Conservation (phyloP, 768 basidiomycete genomes). For the Tricholoma sp. region DNA sequence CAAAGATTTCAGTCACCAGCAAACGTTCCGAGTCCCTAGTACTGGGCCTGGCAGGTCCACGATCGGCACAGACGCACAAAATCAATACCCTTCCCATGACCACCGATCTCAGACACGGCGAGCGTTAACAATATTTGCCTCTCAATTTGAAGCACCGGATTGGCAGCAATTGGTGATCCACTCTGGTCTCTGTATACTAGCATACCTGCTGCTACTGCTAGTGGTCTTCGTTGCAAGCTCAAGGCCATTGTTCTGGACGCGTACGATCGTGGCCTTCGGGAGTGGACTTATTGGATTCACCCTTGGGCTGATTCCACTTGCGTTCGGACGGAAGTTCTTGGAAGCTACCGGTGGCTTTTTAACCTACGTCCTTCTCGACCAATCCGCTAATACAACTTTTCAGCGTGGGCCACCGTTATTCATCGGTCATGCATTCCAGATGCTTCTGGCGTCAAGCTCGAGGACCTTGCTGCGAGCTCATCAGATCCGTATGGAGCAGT, state of each 20-base stretch:
- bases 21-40: too few species aligned
- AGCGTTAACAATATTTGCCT: too few species aligned
- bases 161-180: conserved; percentile 27
- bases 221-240: conserved; percentile 23
- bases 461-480: conserved; percentile 29
- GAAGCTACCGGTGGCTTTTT: conserved; percentile 33
- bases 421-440: conserved; percentile 30
- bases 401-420: conserved; percentile 42
- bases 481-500: conserved; percentile 23
- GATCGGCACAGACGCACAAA: conserved; percentile 6
- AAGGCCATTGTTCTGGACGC: conserved; percentile 35
- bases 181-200: conserved; percentile 22
- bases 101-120: too few species aligned
- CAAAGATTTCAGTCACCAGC: neutral
- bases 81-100: conserved; percentile 1
- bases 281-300: conserved; percentile 27
- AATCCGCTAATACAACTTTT: neutral
- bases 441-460: conserved; percentile 28
- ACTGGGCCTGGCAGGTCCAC: neutral
- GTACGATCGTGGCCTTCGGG: conserved; percentile 30
- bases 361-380: neutral
- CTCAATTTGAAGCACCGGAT: conserved; percentile 28
- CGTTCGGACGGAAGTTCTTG: conserved; percentile 24
- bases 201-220: conserved; percentile 29
- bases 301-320: conserved; percentile 26